Percentiles rank a stretch among this genome's conserved stretches.
These are phyloP conservation scores for Ambrosia hybrid DNA, from an alignment of 140 eudicot genomes.

Conservation along the genomic window DNA sequence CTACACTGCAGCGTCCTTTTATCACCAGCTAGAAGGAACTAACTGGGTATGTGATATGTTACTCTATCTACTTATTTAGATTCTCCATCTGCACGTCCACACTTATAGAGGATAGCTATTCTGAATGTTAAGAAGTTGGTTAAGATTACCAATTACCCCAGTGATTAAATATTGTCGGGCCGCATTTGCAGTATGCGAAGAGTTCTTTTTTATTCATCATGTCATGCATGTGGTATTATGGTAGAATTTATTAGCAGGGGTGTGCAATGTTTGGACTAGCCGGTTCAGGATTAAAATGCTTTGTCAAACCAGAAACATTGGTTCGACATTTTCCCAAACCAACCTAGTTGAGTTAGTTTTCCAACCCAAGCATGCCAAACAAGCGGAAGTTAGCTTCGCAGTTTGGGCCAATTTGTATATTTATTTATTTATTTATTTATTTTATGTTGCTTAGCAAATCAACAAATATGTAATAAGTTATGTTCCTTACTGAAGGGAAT, in stretches of 20 bases:
- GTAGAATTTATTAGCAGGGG: not conserved
- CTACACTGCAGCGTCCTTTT: constrained; percentile 44
- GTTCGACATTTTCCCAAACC: not conserved
- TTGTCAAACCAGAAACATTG: not conserved
- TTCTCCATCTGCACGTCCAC: not conserved
- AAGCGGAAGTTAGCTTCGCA: too few relatives aligned
- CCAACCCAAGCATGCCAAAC: not conserved
- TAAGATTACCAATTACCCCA: not conserved
- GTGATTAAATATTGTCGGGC: not conserved
- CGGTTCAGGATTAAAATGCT: not conserved
- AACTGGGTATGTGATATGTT: constrained; percentile 42
- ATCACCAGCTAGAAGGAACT: constrained; percentile 51
- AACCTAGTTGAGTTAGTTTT: not conserved
- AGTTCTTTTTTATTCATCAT: not conserved
- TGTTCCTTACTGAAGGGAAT: too few relatives aligned
- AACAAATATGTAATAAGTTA: too few relatives aligned
- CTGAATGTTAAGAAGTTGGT: not conserved
- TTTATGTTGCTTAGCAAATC: too few relatives aligned
- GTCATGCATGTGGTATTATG: not conserved
- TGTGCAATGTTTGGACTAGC: not conserved
- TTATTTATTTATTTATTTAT: too few relatives aligned
- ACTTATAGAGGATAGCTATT: not conserved
- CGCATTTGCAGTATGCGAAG: not conserved
- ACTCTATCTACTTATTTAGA: not conserved
- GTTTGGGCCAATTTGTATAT: too few relatives aligned